A percentile compares a stretch with the other conserved stretches of the same genome.
phyloP scores from a whole-genome alignment of 345 rosid species.

The Adansonia digitata region DNA sequence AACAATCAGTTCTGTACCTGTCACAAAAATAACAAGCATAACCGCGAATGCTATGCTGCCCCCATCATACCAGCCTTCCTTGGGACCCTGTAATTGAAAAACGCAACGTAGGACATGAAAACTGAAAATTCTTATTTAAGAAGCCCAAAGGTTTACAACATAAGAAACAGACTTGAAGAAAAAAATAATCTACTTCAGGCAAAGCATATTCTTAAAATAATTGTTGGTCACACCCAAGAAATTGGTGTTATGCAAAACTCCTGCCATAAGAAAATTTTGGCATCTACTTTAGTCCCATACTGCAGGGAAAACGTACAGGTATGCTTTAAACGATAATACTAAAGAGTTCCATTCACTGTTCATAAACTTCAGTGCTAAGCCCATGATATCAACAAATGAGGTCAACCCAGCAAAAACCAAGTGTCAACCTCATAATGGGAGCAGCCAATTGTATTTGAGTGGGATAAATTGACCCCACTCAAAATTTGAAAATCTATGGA shows the following conservation, averaged over 20 bases:
- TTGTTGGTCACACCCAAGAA: background rate
- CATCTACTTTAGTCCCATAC: background rate
- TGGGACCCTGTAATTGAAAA: conserved; percentile 48
- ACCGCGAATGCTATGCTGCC: conserved; percentile 96
- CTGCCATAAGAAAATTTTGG: background rate
- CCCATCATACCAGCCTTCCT: conserved; percentile 98
- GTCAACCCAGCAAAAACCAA: background rate
- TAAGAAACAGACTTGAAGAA: background rate
- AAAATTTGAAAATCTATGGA: background rate
- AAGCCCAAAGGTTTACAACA: background rate
- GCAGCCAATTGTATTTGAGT: background rate
- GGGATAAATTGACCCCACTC: background rate
- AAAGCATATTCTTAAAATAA: background rate
- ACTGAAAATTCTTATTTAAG: background rate
- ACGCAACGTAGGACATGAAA: conserved; percentile 10
- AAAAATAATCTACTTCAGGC: background rate
- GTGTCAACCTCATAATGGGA: background rate
- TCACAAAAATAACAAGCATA: conserved; percentile 82
- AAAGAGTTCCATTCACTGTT: background rate
- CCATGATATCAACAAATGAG: background rate
- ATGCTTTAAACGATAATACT: background rate
- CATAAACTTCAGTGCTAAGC: background rate
- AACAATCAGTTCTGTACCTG: conserved; percentile 45
- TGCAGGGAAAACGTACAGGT: background rate
- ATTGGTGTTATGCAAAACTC: background rate